Conservation (phyloP, 768 basidiomycete species). For the Cystobasidium tubakii region DNA sequence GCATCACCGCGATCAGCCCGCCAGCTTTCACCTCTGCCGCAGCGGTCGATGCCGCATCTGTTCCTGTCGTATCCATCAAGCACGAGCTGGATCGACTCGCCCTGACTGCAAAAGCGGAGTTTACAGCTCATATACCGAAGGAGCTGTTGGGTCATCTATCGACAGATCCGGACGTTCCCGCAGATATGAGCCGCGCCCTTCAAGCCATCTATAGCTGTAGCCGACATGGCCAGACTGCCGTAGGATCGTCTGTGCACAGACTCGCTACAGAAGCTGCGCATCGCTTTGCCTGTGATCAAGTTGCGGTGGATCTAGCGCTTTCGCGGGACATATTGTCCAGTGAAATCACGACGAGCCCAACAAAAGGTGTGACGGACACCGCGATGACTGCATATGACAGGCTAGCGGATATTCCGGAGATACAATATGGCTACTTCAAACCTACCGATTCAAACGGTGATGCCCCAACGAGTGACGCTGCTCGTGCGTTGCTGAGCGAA, state of each 20-base stretch:
- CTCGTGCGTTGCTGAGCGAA: conserved; percentile 27
- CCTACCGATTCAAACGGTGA: not conserved
- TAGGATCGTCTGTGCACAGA: not conserved
- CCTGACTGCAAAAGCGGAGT: not conserved
- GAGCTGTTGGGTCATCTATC: not conserved
- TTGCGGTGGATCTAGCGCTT: conserved; percentile 21
- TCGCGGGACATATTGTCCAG: not conserved
- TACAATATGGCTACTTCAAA: conserved; percentile 12
- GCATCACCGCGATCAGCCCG: not conserved
- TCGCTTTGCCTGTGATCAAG: conserved; percentile 25
- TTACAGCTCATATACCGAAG: not conserved
- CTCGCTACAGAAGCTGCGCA: not conserved
- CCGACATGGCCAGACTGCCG: not conserved
- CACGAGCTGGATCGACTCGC: not conserved
- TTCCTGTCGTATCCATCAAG: not conserved
- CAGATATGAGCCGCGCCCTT: not conserved
- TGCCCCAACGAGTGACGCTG: not conserved
- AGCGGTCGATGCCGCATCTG: not conserved
- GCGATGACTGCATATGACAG: not conserved
- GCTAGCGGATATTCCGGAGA: not conserved
- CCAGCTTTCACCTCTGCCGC: not conserved
- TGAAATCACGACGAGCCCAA: not conserved
- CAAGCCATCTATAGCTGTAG: not conserved
- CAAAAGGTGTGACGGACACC: not conserved
- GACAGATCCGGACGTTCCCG: not conserved